Base-by-base conservation (phyloP, 75 land plant species). In the Ceratopteris richardii region DNA sequence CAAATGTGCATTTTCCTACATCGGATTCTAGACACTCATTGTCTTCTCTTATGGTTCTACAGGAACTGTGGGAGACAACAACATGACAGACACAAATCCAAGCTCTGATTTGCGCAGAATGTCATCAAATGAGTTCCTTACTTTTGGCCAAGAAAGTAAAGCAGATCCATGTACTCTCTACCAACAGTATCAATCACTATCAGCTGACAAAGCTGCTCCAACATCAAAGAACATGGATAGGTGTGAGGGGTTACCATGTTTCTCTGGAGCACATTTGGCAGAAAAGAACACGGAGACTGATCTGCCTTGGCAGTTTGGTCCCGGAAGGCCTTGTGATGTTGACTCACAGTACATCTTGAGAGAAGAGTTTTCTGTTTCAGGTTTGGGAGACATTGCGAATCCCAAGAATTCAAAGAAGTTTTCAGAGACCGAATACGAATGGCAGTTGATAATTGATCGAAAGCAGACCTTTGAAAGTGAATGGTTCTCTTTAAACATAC, bases 371-470 rank as follows among this genome's bases (percentile, higher is more conserved):
- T 17, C 50, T 46, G 3, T 46, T 18, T 14, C 50, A n/a, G 50
- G 37, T 33, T 33, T 33, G 9, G 37, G 37, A 33, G 37, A 33
- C 37, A 4, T 33, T 3, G 37, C 37, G 9, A 9, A 4, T 33
- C 9, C 37, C 3, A 33, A 33, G 37, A 9, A 33, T 9, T 33
- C 7, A 3, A 33, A 46, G 50, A 46, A 46, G 14, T 4, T 2
- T 18, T 46, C 50, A 2, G 22, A 46, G 50, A 5, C 22, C 5
- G 50, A 46, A 17, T 17, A 6, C 4, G 50, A 46, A 14, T 46
- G 50, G 50, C 50, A 46, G 50, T 46, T 5, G 50, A 46, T 46
- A 46, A 46, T 46, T 5, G 22, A 46, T 46, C 50, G 17, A 46
- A 5, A 46, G 17, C 50, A 46, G 22, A 18, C 50, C 17, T 21